These are phyloP conservation scores for Dysphania ambrosioides DNA, from an alignment of 148 eudicot species.

Conservation along the genomic window DNA sequence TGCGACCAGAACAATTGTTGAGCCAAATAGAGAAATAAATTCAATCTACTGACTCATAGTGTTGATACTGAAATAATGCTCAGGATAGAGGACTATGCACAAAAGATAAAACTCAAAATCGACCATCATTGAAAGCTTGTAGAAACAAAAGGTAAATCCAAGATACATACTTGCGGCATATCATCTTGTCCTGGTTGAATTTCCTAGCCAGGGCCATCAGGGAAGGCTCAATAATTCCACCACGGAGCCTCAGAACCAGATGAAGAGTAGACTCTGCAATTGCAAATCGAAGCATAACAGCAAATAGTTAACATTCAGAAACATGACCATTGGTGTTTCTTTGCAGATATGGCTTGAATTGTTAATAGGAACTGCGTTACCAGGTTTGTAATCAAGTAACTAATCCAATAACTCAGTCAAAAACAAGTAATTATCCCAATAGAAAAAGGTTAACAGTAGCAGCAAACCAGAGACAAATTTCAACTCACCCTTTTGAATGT, in stretches of 20 bases:
- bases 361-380: too few species aligned
- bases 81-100: not conserved
- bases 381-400: too few species aligned
- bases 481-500: conserved; percentile 39
- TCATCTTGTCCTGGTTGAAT: conserved; percentile 51
- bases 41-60: too few species aligned
- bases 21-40: too few species aligned
- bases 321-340: not conserved
- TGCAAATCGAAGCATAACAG: not conserved
- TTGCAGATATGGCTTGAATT: not conserved
- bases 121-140: too few species aligned
- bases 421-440: too few species aligned
- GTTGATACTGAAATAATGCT: not conserved
- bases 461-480: not conserved
- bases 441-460: not conserved
- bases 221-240: conserved; percentile 54
- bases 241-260: conserved; percentile 50
- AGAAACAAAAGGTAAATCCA: too few species aligned
- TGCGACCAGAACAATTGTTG: not conserved
- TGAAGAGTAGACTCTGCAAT: conserved; percentile 46
- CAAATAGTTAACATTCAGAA: not conserved
- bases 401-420: too few species aligned
- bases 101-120: not conserved
- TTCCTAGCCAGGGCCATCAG: conserved; percentile 49
- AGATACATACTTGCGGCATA: conserved; percentile 45